Base-by-base conservation (phyloP, 768 basidiomycete genomes). In the Russula olivacea region DNA sequence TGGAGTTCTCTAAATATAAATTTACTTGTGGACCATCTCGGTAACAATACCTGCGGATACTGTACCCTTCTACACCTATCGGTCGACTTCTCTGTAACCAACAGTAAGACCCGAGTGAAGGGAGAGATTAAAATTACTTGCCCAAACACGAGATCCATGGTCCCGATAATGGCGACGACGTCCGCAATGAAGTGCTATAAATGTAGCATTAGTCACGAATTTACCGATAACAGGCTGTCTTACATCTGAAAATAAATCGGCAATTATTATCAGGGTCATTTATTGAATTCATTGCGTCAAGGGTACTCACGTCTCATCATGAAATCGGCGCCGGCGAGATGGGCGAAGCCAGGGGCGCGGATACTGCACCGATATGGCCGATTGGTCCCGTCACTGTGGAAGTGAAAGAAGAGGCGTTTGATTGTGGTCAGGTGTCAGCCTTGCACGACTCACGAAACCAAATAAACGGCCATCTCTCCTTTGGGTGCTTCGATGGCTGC, bases 121-220 rank as follows among this genome's bases (percentile, higher is more conserved):
- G 48, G 36, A 40, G 45, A 66, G 19, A 54, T 49, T 25, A 17
- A 40, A 48, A 55, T 21, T 17, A 86, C 91, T 70, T 81, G 91
- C 85, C 94, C 94, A 72, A 97, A 96, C 72, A 97, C 94, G 66
- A 96, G 83, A 80, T 97, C 93, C 95, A 97, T 95, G 51, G 96
- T 98, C 69, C 97, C 97, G 72, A 98, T 97, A 72, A 99, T 89
- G 53, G 96, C 87, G 55, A 99, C 96, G 48, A 89, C 94, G 70
- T 98, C 96, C 6, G 93, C 92, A 63, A 97, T 79, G 84, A 89
- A 88, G 76, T 93, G 91, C 87, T 86, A 73, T 49, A 69, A 69
- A 61, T 55, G 62, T 59, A 57, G n/a, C 19, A 38, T 65, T 30
- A 56, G 69, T 71, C 36, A 61, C 55, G 36, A 15, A 30, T 34